These are phyloP conservation scores for Thermothelomyces thermophilus DNA, from an alignment of 2,329 filamentous ascomycete genomes.

Conservation along the genomic window DNA sequence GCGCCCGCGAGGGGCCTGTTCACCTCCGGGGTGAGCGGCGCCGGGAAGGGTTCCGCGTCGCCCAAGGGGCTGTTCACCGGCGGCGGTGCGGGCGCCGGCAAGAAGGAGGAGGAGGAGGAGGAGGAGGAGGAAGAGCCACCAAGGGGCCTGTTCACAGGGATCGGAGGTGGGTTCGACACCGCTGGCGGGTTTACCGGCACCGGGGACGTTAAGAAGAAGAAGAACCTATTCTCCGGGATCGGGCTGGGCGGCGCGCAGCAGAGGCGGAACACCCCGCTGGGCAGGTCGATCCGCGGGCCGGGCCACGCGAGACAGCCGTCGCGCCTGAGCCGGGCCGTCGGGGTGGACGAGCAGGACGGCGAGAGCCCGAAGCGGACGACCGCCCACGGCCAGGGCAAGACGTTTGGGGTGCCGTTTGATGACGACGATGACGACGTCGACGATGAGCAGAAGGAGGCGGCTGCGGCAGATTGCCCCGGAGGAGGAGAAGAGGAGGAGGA, in stretches of 20 bases:
- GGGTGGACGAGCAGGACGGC: conserved; percentile 32
- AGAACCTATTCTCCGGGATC: conserved; percentile 1
- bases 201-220: background rate
- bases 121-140: too few species aligned
- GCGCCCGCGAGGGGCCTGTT: background rate
- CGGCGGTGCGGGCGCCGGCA: background rate
- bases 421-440: conserved; percentile 37
- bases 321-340: conserved; percentile 42
- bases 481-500: conserved; percentile 20
- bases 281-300: conserved; percentile 25
- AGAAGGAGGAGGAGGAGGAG: background rate
- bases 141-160: conserved; percentile 9
- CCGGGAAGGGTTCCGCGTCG: background rate
- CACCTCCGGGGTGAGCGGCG: background rate
- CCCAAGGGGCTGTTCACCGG: background rate
- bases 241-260: background rate
- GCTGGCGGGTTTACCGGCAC: conserved; percentile 1
- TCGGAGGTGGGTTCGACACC: conserved; percentile 5
- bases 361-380: conserved; percentile 23
- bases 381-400: conserved; percentile 25
- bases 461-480: conserved; percentile 33
- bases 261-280: conserved; percentile 30
- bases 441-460: conserved; percentile 31
- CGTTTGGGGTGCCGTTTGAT: conserved; percentile 30
- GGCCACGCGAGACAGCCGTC: conserved; percentile 38